These are phyloP conservation scores for Aspergillus ustus DNA, from an alignment of 2,329 filamentous ascomycete species.

Conservation along the genomic window DNA sequence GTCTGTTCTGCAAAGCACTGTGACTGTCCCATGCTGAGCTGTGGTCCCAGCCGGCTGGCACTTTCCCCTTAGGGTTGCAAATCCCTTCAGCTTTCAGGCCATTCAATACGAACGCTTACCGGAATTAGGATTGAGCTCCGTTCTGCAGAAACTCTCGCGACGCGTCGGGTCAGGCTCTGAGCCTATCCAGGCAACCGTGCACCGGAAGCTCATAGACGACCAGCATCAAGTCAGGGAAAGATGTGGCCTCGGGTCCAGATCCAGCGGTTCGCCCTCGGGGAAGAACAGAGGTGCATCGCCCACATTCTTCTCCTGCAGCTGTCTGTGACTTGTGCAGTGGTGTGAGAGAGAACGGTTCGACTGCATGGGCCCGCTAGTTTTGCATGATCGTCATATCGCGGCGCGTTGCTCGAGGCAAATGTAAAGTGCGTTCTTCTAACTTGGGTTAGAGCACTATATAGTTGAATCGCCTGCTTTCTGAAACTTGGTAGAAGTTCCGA, in stretches of 20 bases:
- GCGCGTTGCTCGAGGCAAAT: not conserved
- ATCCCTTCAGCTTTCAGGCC: not conserved
- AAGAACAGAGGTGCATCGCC: conserved; percentile 12
- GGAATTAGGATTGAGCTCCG: not conserved
- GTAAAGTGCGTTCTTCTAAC: conserved; percentile 4
- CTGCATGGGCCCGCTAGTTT: conserved; percentile 10
- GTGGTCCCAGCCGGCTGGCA: not conserved
- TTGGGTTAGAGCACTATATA: not conserved
- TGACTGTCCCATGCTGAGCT: not conserved
- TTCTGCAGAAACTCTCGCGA: not conserved
- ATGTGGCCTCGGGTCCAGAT: not conserved
- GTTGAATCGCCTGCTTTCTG: not conserved
- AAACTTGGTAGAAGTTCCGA: not conserved
- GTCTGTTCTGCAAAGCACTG: not conserved
- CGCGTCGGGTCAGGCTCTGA: not conserved
- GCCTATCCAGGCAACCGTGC: not conserved
- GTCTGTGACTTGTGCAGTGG: conserved; percentile 12
- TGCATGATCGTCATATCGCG: not conserved
- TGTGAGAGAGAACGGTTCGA: conserved; percentile 12
- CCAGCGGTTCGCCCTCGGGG: not conserved
- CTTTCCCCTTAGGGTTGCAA: not conserved
- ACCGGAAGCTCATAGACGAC: not conserved
- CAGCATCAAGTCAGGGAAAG: conserved; percentile 8
- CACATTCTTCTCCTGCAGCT: conserved; percentile 17
- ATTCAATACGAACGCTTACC: not conserved